phyloP scores from a whole-genome alignment of 805 yeast genomes.

The Candida arabinofermentans region DNA sequence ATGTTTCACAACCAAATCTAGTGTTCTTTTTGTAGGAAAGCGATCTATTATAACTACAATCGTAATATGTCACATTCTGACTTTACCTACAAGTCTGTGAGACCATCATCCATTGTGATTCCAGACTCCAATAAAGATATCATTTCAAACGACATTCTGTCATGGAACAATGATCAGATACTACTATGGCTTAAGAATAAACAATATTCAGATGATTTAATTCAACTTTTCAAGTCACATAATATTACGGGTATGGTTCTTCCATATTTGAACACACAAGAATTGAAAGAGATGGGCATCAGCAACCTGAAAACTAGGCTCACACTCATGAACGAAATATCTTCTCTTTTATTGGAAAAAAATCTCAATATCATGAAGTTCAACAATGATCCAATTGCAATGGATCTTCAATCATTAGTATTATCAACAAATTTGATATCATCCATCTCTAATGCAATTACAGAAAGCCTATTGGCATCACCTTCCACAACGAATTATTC shows the following conservation, averaged over 20 bases:
- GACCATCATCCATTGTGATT: conserved; percentile 16
- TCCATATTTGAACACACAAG: conserved; percentile 63
- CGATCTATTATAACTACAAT: too few species aligned
- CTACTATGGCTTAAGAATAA: conserved; percentile 28
- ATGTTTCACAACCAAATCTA: too few species aligned
- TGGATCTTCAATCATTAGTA: conserved; percentile 23
- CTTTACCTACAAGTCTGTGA: conserved; percentile 5
- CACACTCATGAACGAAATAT: conserved; percentile 53
- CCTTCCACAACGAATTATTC: conserved; percentile 1
- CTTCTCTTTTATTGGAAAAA: conserved; percentile 43
- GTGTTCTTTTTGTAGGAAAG: too few species aligned
- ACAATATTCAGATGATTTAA: conserved; percentile 19
- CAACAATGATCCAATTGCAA: conserved; percentile 21
- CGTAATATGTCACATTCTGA: conserved; percentile 8
- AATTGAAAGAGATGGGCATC: conserved; percentile 72
- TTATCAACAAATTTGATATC: conserved; percentile 23
- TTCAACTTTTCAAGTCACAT: conserved; percentile 44
- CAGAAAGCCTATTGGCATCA: conserved; percentile 15
- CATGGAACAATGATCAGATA: conserved; percentile 31
- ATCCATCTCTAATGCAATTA: conserved; percentile 20
- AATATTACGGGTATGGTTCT: conserved; percentile 72
- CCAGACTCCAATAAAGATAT: conserved; percentile 15
- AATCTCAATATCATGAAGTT: conserved; percentile 13
- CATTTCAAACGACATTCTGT: conserved; percentile 16
- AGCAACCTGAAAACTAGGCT: conserved; percentile 51